phyloP scores from a whole-genome alignment of 805 yeast species.

The Maudiozyma barnettii region DNA sequence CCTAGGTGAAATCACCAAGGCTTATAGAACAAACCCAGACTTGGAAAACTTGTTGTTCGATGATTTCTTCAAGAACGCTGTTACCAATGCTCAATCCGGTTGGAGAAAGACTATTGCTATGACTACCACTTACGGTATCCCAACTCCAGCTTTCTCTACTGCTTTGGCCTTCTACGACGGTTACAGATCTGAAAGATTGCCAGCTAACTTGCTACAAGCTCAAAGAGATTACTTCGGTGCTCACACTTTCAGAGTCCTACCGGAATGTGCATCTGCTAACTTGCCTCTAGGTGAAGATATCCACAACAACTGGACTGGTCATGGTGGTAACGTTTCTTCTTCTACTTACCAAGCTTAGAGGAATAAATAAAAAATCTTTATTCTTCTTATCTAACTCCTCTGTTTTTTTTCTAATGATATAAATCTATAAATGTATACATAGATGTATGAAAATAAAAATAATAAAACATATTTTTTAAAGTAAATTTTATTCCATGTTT shows the following conservation, averaged over 20 bases:
- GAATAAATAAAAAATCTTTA: too few species aligned
- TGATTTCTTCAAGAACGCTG: constrained; percentile 87
- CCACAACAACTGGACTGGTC: constrained; percentile 99
- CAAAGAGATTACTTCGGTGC: constrained; percentile 99
- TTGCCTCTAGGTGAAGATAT: constrained; percentile 74
- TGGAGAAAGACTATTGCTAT: constrained; percentile 85
- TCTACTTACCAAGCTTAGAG: constrained; percentile 90
- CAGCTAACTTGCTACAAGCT: constrained; percentile 97
- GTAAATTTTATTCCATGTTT: too few species aligned
- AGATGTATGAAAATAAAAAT: too few species aligned
- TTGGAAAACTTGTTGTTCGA: constrained; percentile 92
- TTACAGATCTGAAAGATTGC: constrained; percentile 89
- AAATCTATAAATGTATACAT: too few species aligned
- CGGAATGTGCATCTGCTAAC: constrained; percentile 66
- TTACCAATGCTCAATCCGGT: constrained; percentile 84
- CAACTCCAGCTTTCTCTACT: constrained; percentile 95
- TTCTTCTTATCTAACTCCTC: too few species aligned
- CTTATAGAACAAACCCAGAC: constrained; percentile 87
- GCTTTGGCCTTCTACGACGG: constrained; percentile 98
- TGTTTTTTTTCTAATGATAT: too few species aligned
- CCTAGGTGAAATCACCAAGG: constrained; percentile 93
- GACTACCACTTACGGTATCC: constrained; percentile 80
- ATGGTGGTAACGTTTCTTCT: constrained; percentile 96
- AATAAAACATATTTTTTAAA: too few species aligned
- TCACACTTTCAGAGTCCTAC: constrained; percentile 93